Conservation (phyloP, 805 yeast genomes). For the Teunomyces atbi region DNA sequence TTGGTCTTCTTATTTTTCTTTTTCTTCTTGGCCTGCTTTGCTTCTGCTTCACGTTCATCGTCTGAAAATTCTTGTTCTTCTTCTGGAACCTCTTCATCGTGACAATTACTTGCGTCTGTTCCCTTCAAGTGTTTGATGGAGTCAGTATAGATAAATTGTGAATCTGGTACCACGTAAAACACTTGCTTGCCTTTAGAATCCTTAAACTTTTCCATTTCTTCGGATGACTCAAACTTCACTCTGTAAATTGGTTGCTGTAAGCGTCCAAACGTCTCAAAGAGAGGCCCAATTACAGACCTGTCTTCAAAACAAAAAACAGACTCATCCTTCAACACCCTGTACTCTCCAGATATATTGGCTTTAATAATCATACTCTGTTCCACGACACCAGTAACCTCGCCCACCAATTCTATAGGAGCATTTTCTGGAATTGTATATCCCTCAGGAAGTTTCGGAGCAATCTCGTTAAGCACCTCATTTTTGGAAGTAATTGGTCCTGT, state of each 20-base stretch:
- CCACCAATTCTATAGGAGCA: conserved; percentile 71
- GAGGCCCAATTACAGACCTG: conserved; percentile 65
- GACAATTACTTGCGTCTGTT: conserved; percentile 90
- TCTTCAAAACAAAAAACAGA: conserved; percentile 78
- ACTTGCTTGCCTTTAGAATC: conserved; percentile 55
- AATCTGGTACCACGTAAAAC: conserved; percentile 75
- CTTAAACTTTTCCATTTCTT: conserved; percentile 46
- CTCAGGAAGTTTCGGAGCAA: conserved; percentile 64
- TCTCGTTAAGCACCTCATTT: conserved; percentile 71
- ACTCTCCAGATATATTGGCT: conserved; percentile 79
- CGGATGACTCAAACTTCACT: conserved; percentile 58
- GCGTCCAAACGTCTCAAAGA: conserved; percentile 89
- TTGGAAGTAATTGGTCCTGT: conserved; percentile 73
- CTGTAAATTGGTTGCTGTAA: conserved; percentile 79
- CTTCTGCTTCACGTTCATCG: conserved; percentile 81
- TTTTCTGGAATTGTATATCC: conserved; percentile 57
- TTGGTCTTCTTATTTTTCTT: conserved; percentile 38
- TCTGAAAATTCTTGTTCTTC: conserved; percentile 95
- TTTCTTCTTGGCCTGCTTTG: conserved; percentile 62
- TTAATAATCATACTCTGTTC: conserved; percentile 71
- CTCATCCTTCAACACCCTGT: conserved; percentile 74
- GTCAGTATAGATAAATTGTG: conserved; percentile 77
- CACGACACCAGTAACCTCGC: conserved; percentile 64
- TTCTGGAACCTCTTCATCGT: conserved; percentile 91
- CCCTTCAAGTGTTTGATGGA: conserved; percentile 71